Conservation (phyloP, 768 basidiomycete species). For the Rickenella mellea region DNA sequence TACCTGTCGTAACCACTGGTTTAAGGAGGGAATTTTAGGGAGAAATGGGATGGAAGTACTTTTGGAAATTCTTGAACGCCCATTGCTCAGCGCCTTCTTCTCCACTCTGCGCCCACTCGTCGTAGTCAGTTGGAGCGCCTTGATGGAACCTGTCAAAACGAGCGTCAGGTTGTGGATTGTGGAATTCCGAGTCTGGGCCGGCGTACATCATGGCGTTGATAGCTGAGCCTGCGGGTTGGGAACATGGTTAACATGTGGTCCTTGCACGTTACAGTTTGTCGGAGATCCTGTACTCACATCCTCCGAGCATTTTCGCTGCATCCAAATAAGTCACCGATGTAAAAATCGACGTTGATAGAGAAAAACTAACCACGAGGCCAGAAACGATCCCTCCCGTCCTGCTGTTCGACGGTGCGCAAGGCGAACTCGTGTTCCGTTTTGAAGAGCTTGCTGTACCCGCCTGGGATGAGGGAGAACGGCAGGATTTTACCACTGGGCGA, state of each 20-base stretch:
- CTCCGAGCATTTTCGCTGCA: slow-evolving; percentile 64
- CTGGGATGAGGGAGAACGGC: slow-evolving; percentile 32
- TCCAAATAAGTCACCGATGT: neutral
- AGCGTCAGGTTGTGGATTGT: neutral
- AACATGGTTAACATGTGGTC: neutral
- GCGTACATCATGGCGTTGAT: slow-evolving; percentile 50
- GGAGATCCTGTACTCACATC: slow-evolving; percentile 42
- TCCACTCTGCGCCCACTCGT: slow-evolving; percentile 49
- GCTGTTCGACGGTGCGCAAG: slow-evolving; percentile 49
- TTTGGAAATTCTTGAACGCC: slow-evolving; percentile 46
- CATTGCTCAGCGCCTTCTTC: slow-evolving; percentile 42
- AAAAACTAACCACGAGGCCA: slow-evolving; percentile 54
- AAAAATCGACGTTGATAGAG: neutral
- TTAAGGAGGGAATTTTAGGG: neutral
- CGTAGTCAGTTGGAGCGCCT: slow-evolving; percentile 59
- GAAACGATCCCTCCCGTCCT: slow-evolving; percentile 33
- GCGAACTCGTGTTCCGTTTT: slow-evolving; percentile 39
- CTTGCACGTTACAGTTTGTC: neutral
- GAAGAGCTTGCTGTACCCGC: slow-evolving; percentile 33
- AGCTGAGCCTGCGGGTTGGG: slow-evolving; percentile 35
- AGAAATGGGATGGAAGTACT: slow-evolving; percentile 21
- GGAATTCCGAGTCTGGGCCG: neutral
- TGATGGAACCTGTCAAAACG: slow-evolving; percentile 35
- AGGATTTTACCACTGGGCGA: slow-evolving; percentile 33
- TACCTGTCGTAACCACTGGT: slow-evolving; percentile 33